Percentiles rank a stretch among this genome's conserved stretches.
These are phyloP conservation scores for Pythium angustatum DNA, from an alignment of 352 stramenopile species.

Conservation along the genomic window DNA sequence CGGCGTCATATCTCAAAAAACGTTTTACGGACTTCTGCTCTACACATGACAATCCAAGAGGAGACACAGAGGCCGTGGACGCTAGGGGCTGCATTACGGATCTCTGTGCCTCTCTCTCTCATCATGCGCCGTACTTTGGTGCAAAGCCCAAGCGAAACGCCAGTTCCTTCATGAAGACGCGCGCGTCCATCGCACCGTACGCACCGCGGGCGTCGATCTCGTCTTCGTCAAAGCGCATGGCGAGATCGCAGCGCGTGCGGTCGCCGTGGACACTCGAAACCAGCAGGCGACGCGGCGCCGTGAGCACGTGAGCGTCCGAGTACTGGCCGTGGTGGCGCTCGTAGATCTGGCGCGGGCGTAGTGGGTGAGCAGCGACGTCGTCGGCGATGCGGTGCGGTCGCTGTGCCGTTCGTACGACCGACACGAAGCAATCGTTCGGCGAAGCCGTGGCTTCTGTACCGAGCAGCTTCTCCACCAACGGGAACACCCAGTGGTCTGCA, in stretches of 20 bases:
- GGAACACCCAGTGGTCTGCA: constrained; percentile 46
- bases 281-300: constrained; percentile 32
- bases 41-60: background rate
- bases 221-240: constrained; percentile 46
- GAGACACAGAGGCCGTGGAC: too few relatives aligned
- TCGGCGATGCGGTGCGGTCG: constrained; percentile 14
- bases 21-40: background rate
- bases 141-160: constrained; percentile 74
- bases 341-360: constrained; percentile 68
- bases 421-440: constrained; percentile 40
- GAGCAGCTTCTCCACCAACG: constrained; percentile 31
- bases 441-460: constrained; percentile 24
- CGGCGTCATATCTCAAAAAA: background rate
- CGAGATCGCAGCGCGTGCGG: constrained; percentile 60
- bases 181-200: constrained; percentile 72
- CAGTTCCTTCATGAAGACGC: constrained; percentile 77
- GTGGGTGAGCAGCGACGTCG: constrained; percentile 33
- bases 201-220: constrained; percentile 50
- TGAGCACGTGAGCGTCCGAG: constrained; percentile 2
- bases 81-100: background rate
- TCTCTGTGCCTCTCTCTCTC: too few relatives aligned
- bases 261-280: constrained; percentile 61
- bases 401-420: constrained; percentile 42
- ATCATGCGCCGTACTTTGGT: constrained; percentile 78
- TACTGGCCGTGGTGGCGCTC: constrained; percentile 65